Conservation (phyloP, 1,139 yeast species). For the Chernovozyma aurita region DNA sequence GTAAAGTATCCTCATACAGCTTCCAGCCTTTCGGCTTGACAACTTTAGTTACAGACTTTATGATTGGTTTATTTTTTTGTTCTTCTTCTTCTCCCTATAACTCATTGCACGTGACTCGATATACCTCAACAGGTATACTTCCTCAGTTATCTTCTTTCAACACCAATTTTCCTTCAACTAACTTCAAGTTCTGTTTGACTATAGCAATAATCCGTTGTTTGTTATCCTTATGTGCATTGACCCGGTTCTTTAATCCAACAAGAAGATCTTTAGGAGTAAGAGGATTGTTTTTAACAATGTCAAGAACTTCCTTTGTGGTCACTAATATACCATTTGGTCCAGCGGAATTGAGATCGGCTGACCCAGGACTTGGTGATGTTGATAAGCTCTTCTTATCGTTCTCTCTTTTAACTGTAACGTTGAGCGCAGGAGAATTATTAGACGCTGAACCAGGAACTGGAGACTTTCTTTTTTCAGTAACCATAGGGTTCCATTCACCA, state of each 20-base stretch:
- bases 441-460: constrained; percentile 19
- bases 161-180: constrained; percentile 63
- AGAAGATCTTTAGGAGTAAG: constrained; percentile 66
- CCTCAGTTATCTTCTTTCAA: constrained; percentile 49
- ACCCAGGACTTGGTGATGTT: constrained; percentile 12
- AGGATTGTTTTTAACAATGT: constrained; percentile 57
- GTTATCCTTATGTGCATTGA: constrained; percentile 67
- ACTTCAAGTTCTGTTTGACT: constrained; percentile 64
- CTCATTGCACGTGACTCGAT: no score
- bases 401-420: constrained; percentile 7
- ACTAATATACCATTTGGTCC: constrained; percentile 46
- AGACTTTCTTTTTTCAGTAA: constrained; percentile 31
- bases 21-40: no score
- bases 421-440: constrained; percentile 4
- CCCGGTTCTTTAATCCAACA: constrained; percentile 55
- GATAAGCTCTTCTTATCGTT: constrained; percentile 12
- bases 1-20: no score
- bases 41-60: no score
- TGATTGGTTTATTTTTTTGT: no score
- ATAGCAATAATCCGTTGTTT: constrained; percentile 61
- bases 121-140: no score
- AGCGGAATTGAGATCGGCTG: constrained; percentile 17
- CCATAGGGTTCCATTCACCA: constrained; percentile 82
- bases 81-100: no score
- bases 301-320: constrained; percentile 69